Conservation (phyloP, 2,329 filamentous ascomycete genomes). For the Fusarium napiforme region DNA sequence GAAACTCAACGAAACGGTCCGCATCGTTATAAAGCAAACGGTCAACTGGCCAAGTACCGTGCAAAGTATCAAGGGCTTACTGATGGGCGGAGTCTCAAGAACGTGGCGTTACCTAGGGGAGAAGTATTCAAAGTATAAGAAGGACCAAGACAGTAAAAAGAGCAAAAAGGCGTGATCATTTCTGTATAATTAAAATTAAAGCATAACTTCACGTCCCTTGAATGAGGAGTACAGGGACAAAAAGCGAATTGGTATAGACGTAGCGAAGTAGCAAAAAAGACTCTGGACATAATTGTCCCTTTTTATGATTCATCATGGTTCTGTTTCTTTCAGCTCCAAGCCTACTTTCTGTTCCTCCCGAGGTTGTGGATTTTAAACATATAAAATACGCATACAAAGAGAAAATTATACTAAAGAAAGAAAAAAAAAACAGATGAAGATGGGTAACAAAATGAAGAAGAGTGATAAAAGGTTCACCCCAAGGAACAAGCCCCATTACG, state of each 20-base stretch:
- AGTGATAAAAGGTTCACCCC: constrained; percentile 37
- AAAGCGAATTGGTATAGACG: constrained; percentile 21
- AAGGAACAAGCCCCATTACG: constrained; percentile 35
- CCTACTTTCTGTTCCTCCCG: constrained; percentile 12
- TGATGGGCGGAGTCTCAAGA: constrained; percentile 79
- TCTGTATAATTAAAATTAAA: neutral
- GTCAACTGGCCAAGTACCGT: constrained; percentile 92
- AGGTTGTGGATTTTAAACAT: constrained; percentile 6
- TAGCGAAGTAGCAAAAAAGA: constrained; percentile 13
- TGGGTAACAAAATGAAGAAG: constrained; percentile 25
- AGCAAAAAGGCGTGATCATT: constrained; percentile 30
- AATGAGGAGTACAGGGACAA: constrained; percentile 22
- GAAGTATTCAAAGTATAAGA: constrained; percentile 76
- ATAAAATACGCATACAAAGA: constrained; percentile 31
- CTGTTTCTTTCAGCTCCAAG: constrained; percentile 9
- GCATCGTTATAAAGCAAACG: constrained; percentile 83
- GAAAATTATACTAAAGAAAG: neutral
- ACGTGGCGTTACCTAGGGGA: constrained; percentile 83
- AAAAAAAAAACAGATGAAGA: constrained; percentile 7
- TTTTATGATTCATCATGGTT: constrained; percentile 21
- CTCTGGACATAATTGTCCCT: constrained; percentile 11
- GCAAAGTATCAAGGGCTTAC: constrained; percentile 84
- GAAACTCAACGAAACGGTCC: constrained; percentile 76
- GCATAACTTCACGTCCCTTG: neutral
- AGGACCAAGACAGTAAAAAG: constrained; percentile 52